A percentile compares a stretch with the other conserved stretches of the same genome.
Conservation (phyloP, 2,329 filamentous ascomycete genomes). For the Leptographium wingfieldii region DNA sequence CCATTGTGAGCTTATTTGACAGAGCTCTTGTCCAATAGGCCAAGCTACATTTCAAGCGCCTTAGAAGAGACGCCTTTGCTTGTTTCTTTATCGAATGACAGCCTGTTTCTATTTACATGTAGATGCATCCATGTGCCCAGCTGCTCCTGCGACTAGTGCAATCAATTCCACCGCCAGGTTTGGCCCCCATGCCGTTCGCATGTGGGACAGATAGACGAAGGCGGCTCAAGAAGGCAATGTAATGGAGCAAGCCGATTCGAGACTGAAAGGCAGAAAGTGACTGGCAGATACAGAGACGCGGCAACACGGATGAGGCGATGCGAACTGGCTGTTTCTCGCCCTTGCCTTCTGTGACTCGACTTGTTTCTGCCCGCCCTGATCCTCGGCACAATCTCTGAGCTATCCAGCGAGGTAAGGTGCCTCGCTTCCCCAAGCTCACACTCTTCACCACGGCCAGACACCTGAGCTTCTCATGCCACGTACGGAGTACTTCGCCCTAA, state of each 20-base stretch:
- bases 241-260: not conserved
- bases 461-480: not conserved
- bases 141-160: not conserved
- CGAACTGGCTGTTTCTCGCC: not conserved
- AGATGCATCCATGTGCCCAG: no score
- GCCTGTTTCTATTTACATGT: no score
- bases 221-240: not conserved
- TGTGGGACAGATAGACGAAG: not conserved
- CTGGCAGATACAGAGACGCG: not conserved
- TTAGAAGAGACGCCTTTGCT: no score
- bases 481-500: not conserved
- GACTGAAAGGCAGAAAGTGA: not conserved
- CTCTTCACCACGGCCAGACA: not conserved
- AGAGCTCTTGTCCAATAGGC: no score
- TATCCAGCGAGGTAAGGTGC: not conserved
- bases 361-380: not conserved
- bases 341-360: not conserved
- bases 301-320: not conserved
- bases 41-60: no score
- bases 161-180: not conserved
- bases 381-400: not conserved
- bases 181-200: not conserved
- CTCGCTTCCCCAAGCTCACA: not conserved
- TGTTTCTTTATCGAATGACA: no score
- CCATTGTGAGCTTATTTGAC: no score